phyloP scores from a whole-genome alignment of 23 red algal genomes.

The Chondrus crispus region DNA sequence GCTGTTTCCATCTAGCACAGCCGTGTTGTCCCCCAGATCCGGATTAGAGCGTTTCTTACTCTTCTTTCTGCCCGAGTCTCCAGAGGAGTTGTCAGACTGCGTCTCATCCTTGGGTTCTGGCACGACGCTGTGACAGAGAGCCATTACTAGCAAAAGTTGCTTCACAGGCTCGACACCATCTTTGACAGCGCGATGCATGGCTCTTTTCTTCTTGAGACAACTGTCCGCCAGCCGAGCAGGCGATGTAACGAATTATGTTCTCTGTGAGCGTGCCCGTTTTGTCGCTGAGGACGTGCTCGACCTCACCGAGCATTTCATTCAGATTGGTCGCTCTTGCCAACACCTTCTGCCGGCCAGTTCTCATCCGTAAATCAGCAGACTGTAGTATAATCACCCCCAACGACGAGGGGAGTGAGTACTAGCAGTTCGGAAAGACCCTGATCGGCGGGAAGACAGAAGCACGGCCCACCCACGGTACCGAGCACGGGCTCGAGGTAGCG shows the following conservation, averaged over 20 bases:
- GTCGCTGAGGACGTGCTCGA: constrained; percentile 82
- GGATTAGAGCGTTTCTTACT: not conserved
- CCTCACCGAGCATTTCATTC: constrained; percentile 78
- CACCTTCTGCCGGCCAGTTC: constrained; percentile 40
- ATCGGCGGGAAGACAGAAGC: too few relatives aligned
- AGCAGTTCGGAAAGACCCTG: too few relatives aligned
- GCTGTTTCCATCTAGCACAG: not conserved
- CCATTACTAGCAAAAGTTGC: constrained; percentile 71
- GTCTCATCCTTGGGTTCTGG: constrained; percentile 62
- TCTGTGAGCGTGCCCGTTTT: constrained; percentile 93
- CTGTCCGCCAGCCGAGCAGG: constrained; percentile 67
- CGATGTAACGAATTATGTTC: constrained; percentile 85
- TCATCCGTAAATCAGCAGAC: constrained; percentile 71
- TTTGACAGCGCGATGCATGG: constrained; percentile 54
- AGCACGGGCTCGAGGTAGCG: too few relatives aligned
- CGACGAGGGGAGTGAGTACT: too few relatives aligned
- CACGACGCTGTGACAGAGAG: constrained; percentile 86
- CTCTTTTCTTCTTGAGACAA: constrained; percentile 52
- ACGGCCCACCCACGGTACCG: too few relatives aligned
- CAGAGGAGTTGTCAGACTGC: not conserved
- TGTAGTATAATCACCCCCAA: too few relatives aligned
- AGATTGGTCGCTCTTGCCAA: constrained; percentile 75
- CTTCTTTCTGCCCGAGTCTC: constrained; percentile 33
- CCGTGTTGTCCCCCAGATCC: not conserved
- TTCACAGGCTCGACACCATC: constrained; percentile 40